These are phyloP conservation scores for Pseudonitzschia delicatissima DNA, from an alignment of 108 stramenopile species.

Conservation along the genomic window DNA sequence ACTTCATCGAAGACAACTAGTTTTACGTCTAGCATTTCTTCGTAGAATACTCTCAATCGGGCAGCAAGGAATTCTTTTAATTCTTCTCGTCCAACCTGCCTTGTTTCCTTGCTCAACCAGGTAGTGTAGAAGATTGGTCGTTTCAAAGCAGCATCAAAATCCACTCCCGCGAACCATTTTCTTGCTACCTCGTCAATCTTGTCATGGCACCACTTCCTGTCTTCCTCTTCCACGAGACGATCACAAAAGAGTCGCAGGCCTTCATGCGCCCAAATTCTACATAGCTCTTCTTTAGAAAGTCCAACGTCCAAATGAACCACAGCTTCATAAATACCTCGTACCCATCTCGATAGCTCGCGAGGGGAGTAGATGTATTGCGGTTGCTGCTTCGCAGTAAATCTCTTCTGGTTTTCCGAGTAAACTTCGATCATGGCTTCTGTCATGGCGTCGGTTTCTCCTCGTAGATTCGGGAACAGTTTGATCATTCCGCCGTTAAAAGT, in stretches of 20 bases:
- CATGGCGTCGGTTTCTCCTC: slow-evolving; percentile 86
- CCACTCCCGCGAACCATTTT: slow-evolving; percentile 77
- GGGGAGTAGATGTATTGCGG: slow-evolving; percentile 99
- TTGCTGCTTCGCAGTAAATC: slow-evolving; percentile 82
- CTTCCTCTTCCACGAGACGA: slow-evolving; percentile 87
- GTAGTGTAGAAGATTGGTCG: slow-evolving; percentile 90
- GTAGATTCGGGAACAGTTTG: slow-evolving; percentile 91
- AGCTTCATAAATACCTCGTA: slow-evolving; percentile 94
- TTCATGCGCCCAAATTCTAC: slow-evolving; percentile 97
- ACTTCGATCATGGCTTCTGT: slow-evolving; percentile 98
- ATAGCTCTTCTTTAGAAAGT: slow-evolving; percentile 84
- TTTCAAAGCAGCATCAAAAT: slow-evolving; percentile 72
- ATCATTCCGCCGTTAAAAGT: slow-evolving; percentile 95
- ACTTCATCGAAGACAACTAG: slow-evolving; percentile 98
- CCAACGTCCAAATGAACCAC: slow-evolving; percentile 78
- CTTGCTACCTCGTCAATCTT: slow-evolving; percentile 75
- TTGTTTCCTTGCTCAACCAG: slow-evolving; percentile 93
- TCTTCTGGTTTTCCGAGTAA: slow-evolving; percentile 85
- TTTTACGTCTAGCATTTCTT: slow-evolving; percentile 97
- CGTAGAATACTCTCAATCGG: slow-evolving; percentile 93
- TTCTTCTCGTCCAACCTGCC: slow-evolving; percentile 73
- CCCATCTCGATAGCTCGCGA: slow-evolving; percentile 97
- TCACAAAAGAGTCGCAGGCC: slow-evolving; percentile 94
- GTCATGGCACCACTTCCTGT: slow-evolving; percentile 87
- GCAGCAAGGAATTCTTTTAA: slow-evolving; percentile 87